phyloP scores from a whole-genome alignment of 768 basidiomycete genomes.

The Hysterangium stoloniferum region DNA sequence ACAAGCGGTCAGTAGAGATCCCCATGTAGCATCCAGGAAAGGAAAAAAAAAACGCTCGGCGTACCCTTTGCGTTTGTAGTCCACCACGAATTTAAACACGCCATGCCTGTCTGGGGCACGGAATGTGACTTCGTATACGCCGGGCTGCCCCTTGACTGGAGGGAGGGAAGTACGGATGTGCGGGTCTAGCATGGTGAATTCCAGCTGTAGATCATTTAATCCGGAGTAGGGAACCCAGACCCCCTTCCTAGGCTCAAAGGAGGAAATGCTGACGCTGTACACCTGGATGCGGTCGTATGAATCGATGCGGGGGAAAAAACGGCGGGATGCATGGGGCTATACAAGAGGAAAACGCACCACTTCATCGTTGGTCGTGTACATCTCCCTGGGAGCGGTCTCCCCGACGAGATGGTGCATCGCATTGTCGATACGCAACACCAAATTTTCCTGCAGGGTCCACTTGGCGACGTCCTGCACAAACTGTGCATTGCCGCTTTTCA shows the following conservation, averaged over 20 bases:
- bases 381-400: conserved; percentile 50
- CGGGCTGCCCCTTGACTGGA: conserved; percentile 47
- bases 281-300: conserved; percentile 36
- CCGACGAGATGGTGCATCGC: conserved; percentile 68
- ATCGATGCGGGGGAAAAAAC: not conserved
- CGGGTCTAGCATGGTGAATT: conserved; percentile 98
- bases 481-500: conserved; percentile 64
- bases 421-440: conserved; percentile 70
- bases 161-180: conserved; percentile 78
- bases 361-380: conserved; percentile 82
- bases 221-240: conserved; percentile 69
- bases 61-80: conserved; percentile 85
- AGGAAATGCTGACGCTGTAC: conserved; percentile 66
- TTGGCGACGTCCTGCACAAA: conserved; percentile 68
- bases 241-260: conserved; percentile 46
- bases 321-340: conserved; percentile 15
- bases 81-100: conserved; percentile 94
- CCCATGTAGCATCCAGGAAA: not conserved
- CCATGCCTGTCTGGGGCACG: conserved; percentile 92
- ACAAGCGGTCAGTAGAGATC: not conserved
- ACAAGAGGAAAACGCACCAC: conserved; percentile 41
- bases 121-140: conserved; percentile 77
- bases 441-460: conserved; percentile 88
- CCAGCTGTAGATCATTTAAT: conserved; percentile 78
- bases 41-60: conserved; percentile 19